Percentiles rank a stretch among this genome's conserved stretches.
Conservation (phyloP, 306 rosid species). For the Pueraria montana region DNA sequence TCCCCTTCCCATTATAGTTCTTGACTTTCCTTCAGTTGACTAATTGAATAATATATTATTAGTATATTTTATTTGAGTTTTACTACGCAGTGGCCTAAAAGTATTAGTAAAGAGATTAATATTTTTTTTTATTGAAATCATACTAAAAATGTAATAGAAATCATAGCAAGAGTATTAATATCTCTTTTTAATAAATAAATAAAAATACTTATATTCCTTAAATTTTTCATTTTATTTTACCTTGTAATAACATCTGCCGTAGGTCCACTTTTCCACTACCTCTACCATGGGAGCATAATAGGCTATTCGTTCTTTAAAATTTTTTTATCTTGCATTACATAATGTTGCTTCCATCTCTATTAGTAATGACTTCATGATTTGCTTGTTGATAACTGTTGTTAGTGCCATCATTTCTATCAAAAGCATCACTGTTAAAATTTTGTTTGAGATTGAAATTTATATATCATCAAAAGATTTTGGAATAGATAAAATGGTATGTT, state of each 20-base stretch:
- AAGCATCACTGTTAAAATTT: background rate
- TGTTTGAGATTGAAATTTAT: background rate
- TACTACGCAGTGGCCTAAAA: background rate
- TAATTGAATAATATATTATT: background rate
- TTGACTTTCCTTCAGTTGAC: conserved; percentile 33
- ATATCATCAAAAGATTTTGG: background rate
- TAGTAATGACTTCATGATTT: too few species aligned
- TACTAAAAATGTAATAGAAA: background rate
- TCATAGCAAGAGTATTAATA: background rate
- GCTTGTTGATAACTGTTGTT: too few species aligned
- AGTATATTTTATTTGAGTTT: background rate
- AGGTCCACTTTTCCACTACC: conserved; percentile 48
- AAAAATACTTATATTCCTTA: background rate
- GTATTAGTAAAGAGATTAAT: background rate
- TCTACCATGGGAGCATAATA: conserved; percentile 47
- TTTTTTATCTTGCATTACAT: too few species aligned
- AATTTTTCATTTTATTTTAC: conserved; percentile 4
- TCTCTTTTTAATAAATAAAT: background rate
- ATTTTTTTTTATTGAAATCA: background rate
- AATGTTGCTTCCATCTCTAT: conserved; percentile 4
- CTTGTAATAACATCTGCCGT: background rate
- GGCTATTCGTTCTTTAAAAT: background rate
- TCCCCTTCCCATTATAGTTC: conserved; percentile 11
- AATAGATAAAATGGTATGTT: background rate
- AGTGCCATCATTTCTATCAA: too few species aligned